Base-by-base conservation (phyloP, 1,139 yeast species). In the Suzukiozyma palmioleophila region DNA sequence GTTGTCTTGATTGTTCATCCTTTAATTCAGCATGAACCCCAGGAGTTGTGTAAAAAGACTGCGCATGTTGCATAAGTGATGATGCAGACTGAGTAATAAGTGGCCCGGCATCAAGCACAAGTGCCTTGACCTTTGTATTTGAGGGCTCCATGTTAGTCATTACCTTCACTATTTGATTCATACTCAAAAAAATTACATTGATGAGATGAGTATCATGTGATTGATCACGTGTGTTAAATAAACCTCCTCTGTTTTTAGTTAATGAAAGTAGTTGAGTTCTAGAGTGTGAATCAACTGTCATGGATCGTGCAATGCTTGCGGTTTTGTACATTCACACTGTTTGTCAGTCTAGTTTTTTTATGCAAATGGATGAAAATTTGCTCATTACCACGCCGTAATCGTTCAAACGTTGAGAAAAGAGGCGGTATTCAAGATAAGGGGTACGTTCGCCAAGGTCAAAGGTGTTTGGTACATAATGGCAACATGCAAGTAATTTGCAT, bases 41-140 rank as follows among this genome's bases (percentile, higher is more conserved):
- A 2, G 97, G 97, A 1, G 97, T 88, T 11, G 97, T 90, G 58
- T 73, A 85, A 55, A 85, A 87, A 14, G 64, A 62, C 18, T 72
- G 62, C 0, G 96, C 97, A 54, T 73, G 76, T 45, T 75, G 78
- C 56, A 83, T 83, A 42, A 89, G 70, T 26, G 81, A 77, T 2
- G 88, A 73, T n/a, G 86, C 86, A 6, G 94, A 74, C 54, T 86
- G 94, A 2, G 95, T 84, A 51, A 92, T 84, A 52, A 92, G 68
- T 9, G 98, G 98, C 40, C 96, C 95, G 7, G 97, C 97, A 73
- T 92, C 98, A 49, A 92, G 72, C 12, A 92, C 84, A 42, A 92
- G 66, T 2, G 81, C 66, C 43, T 73, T 68, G 27, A 80, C 78
- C 39, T 60, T 33, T 8, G 36, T 21, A 15, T 12, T 15, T 12